Evolutionary conservation across 768 basidiomycete species (phyloP), one percentile per base, ranked within the genome.

Genomic region (Tubosaeta sp.): DNA sequence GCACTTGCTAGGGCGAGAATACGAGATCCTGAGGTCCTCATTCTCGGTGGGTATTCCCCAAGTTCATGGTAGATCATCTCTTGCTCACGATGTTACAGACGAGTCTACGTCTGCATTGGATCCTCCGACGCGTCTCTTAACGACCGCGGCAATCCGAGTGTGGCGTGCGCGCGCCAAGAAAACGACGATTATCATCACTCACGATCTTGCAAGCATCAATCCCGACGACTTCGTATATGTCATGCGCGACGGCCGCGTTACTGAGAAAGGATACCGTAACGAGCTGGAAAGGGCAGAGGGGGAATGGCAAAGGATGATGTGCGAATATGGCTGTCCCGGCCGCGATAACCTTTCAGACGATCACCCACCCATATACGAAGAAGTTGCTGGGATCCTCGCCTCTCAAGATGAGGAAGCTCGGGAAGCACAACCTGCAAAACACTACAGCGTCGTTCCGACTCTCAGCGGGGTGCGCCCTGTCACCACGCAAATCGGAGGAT

Each of bases 161-260:
- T 91, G 87, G 87, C 57, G 64, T 35, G 53, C 64, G 21, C 76
- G 90, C 7, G 62, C 65, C 14, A 86, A 87, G 71, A 83, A 82
- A 59, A 97, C 66, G 0, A 68, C 68, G 4, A 53, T 68, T 18
- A 54, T 68, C 19, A 96, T 97, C 65, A 97, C 95, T 0, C 95
- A 98, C 68, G 96, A 98, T 59, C 81, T 98, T 16, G 84, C 86
- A 1, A 90, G 94, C 57, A 87, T 99, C 56, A 69, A 70, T 19
- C 46, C 71, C 0, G 67, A 73, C 13, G 94, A 97, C 67, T 97
- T 96, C 57, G 90, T 96, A 12, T 96, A 98, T 64, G 89, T 97
- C 3, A 83, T 98, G 74, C 82, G 84, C 57, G 76, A 82, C 18
- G 95, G 94, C 0, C 59, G 65, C 0, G 81, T 96, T 27, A 86